Evolutionary conservation across 2,329 filamentous ascomycete species (phyloP).

Genomic region (Fusarium sp.): DNA sequence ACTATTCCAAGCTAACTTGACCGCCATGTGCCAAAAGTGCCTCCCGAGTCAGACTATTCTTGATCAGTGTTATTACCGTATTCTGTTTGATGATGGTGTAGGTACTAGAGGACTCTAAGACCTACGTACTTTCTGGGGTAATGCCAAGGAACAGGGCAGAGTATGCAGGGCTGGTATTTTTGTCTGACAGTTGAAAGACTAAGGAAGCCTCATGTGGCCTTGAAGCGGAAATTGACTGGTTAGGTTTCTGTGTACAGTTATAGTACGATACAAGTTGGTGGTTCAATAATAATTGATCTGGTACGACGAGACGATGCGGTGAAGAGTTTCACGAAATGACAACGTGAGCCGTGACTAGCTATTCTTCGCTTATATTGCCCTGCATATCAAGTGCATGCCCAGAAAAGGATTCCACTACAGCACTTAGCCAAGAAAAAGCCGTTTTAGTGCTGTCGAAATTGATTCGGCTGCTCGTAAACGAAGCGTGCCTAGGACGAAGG

Average conservation of each 20-base stretch:
- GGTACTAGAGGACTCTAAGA: neutral
- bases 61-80: slow-evolving; percentile 5
- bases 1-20: neutral
- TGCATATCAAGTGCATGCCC: slow-evolving; percentile 23
- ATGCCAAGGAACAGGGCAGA: neutral
- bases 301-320: slow-evolving; percentile 38
- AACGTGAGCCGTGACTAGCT: slow-evolving; percentile 5
- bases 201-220: slow-evolving; percentile 29
- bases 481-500: neutral
- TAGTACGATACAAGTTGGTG: slow-evolving; percentile 1
- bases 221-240: slow-evolving; percentile 19
- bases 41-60: slow-evolving; percentile 2
- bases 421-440: neutral
- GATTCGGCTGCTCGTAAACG: slow-evolving; percentile 29
- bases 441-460: slow-evolving; percentile 18
- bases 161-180: slow-evolving; percentile 9
- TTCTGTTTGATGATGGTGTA: slow-evolving; percentile 3
- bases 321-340: slow-evolving; percentile 26
- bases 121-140: slow-evolving; percentile 1
- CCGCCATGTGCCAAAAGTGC: slow-evolving; percentile 3
- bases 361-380: slow-evolving; percentile 32
- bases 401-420: slow-evolving; percentile 4
- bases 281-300: slow-evolving; percentile 21
- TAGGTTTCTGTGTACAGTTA: neutral
- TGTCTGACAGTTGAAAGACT: slow-evolving; percentile 20